Evolutionary conservation across 2,329 filamentous ascomycete genomes (phyloP), one percentile per base, ranked within the genome.

Genomic region (Hypoxylon sp.): DNA sequence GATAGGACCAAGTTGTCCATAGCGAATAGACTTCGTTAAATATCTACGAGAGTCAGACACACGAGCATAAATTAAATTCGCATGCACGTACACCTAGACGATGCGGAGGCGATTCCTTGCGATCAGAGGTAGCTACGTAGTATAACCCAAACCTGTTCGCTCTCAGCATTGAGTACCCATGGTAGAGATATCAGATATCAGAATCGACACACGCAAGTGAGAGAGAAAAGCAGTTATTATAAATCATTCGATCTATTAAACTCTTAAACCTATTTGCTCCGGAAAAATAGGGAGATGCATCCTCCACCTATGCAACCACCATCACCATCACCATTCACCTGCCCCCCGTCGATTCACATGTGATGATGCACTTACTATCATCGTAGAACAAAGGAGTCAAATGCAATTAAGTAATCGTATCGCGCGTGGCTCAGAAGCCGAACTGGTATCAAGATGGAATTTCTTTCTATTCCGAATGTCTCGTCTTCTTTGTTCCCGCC

Each of bases 231-330:
- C 10, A 51, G 17, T 41, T 34, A 30, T 25, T 36, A 53, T 50
- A 30, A 52, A 55, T 46, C 63, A 45, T 56, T 67, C 55, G 64
- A 63, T 63, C 43, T 59, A 59, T 36, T 21, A 17, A 43, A 17
- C 30, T 13, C 25, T 19, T n/a, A 19, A 41, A 6, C n/a, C n/a
- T 10, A 43, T 56, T 19, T 63, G 32, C 19, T 41, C 64, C 64
- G 64, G 64, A 30, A 67, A 55, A 67, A 67, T 66, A 21, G 23
- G 41, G 53, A 48, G 25, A 30, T 41, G 34, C 25, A 51, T 41
- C 30, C 28, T 23, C n/a, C n/a, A 36, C 10, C 30, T 48, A 61
- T 65, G 51, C 52, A 57, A 56, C 63, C 23, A 21, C 49, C 25
- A 51, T 28, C 38, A 46, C 57, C 50, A 30, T 19, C 51, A 28